Conservation (phyloP, 2,329 filamentous ascomycete genomes). For the Aspergillus melleus region DNA sequence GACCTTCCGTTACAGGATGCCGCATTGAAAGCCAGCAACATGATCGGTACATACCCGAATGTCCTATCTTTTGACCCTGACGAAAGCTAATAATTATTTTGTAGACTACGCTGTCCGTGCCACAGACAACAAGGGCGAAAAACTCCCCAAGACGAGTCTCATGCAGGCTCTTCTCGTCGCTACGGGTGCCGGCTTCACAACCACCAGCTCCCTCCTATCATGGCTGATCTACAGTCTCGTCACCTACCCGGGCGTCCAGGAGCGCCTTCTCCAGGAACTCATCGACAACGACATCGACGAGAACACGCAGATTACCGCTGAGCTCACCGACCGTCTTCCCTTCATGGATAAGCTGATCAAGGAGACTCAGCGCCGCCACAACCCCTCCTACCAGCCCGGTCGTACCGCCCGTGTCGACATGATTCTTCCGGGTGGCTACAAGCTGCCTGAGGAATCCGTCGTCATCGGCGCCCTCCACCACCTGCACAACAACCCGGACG, state of each 20-base stretch:
- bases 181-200: constrained; percentile 61
- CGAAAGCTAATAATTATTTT: no score
- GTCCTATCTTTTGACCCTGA: no score
- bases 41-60: constrained; percentile 31
- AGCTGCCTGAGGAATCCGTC: constrained; percentile 52
- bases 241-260: constrained; percentile 56
- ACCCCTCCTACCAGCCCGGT: constrained; percentile 61
- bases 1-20: constrained; percentile 44
- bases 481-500: constrained; percentile 52
- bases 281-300: constrained; percentile 50
- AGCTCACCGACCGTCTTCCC: constrained; percentile 48
- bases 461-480: constrained; percentile 52
- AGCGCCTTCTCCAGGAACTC: constrained; percentile 58
- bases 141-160: constrained; percentile 47
- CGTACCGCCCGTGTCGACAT: constrained; percentile 57
- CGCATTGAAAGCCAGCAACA: constrained; percentile 40
- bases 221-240: constrained; percentile 58
- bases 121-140: constrained; percentile 53
- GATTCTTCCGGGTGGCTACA: constrained; percentile 61
- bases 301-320: constrained; percentile 45
- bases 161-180: constrained; percentile 50
- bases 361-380: constrained; percentile 61
- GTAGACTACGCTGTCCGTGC: no score
- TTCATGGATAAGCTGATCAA: constrained; percentile 51
- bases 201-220: constrained; percentile 57